A percentile compares a stretch with the other conserved stretches of the same genome.
phyloP scores from a whole-genome alignment of 768 basidiomycete species.

The Cystoderma amianthinum region DNA sequence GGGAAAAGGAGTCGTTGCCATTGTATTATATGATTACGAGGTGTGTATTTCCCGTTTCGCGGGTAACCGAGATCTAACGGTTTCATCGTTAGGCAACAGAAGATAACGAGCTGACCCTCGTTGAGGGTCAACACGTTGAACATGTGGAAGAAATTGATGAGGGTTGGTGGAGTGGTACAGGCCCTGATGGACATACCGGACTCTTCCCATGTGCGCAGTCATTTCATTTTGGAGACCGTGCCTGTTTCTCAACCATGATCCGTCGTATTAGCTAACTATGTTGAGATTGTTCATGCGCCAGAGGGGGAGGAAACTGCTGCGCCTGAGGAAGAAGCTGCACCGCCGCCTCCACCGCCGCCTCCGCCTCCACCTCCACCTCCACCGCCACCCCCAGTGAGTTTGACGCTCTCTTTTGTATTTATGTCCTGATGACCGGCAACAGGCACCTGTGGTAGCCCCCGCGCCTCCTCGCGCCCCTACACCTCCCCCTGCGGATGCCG shows the following conservation, averaged over 20 bases:
- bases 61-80: neutral
- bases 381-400: slow-evolving; percentile 32
- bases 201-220: slow-evolving; percentile 73
- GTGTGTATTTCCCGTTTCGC: slow-evolving; percentile 16
- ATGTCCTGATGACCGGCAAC: slow-evolving; percentile 15
- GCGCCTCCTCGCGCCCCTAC: slow-evolving; percentile 42
- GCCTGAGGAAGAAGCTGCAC: slow-evolving; percentile 31
- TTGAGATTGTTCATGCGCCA: slow-evolving; percentile 58
- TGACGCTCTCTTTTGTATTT: neutral
- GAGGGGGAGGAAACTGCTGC: slow-evolving; percentile 29
- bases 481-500: slow-evolving; percentile 33
- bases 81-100: slow-evolving; percentile 52
- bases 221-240: neutral
- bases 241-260: neutral
- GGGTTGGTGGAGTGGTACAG: slow-evolving; percentile 89
- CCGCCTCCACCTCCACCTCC: slow-evolving; percentile 47
- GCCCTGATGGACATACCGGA: slow-evolving; percentile 65
- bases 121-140: slow-evolving; percentile 77
- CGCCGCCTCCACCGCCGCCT: slow-evolving; percentile 51
- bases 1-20: slow-evolving; percentile 53
- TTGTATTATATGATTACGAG: slow-evolving; percentile 81
- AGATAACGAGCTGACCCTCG: slow-evolving; percentile 78
- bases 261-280: slow-evolving; percentile 66
- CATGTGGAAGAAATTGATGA: slow-evolving; percentile 82
- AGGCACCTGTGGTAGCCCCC: slow-evolving; percentile 34